These are phyloP conservation scores for Apiotrichum domesticum DNA, from an alignment of 1,284 basidiomycete species.

Conservation along the genomic window DNA sequence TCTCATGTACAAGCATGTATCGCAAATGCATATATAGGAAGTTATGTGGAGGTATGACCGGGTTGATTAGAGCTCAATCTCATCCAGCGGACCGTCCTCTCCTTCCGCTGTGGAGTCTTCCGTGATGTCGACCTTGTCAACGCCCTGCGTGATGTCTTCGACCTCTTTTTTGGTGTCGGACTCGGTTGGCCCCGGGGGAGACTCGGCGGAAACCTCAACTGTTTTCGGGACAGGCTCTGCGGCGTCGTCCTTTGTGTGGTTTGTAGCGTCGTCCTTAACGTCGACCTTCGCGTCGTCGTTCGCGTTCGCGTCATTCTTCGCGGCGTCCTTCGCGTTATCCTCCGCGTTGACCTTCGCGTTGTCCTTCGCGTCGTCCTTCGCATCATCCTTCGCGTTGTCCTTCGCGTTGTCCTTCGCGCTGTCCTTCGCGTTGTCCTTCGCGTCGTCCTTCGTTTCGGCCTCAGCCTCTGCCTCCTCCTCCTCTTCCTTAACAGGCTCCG, in stretches of 20 bases:
- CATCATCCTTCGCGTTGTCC: neutral
- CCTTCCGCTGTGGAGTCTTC: neutral
- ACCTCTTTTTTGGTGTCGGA: too few species aligned
- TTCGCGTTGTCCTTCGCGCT: neutral
- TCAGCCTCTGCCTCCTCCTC: constrained; percentile 1
- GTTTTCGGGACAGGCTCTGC: neutral
- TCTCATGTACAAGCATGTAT: neutral
- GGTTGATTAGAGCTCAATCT: neutral
- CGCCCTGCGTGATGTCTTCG: too few species aligned
- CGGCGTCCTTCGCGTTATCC: neutral
- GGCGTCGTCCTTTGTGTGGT: neutral
- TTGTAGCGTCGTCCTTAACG: neutral
- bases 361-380: neutral
- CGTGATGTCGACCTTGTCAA: neutral
- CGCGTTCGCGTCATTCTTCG: neutral
- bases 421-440: constrained; percentile 3
- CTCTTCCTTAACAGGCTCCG: neutral
- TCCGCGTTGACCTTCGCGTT: neutral
- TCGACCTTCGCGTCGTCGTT: neutral
- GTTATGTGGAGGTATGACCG: neutral
- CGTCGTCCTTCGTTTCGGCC: neutral
- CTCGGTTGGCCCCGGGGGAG: neutral
- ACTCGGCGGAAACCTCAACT: neutral
- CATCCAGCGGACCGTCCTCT: constrained; percentile 3
- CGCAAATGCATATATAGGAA: neutral